Base-by-base conservation (phyloP, 306 rosid species). In the Castanospermum australe region DNA sequence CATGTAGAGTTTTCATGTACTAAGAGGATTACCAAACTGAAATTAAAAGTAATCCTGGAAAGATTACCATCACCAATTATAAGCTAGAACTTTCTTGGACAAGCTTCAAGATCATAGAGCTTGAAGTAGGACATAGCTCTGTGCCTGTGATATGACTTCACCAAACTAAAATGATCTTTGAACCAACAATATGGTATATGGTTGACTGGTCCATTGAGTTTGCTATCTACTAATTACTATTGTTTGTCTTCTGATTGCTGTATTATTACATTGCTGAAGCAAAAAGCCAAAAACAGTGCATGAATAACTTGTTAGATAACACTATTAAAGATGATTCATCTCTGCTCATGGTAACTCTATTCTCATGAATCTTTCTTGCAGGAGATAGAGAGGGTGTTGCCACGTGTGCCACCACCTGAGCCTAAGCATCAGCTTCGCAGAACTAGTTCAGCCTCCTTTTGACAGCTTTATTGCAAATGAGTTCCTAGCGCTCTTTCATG, bases 391-490 rank as follows among this genome's bases (percentile, higher is more conserved):
- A 78, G 32, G 42, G 83, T 21, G 5, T 22, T 87, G 71, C 88
- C 85, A 17, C 65, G 38, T 61, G 80, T 14, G 17, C 90, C 90
- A 7, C 86, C 83, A 15, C 78, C 79, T n/a, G 90, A 87, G 0
- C 73, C 83, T 25, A 84, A 84, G 83, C 83, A 66, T 70, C 83
- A 87, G 79, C 90, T 82, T 76, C 87, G 90, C 68, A 63, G 90
- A 76, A 82, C 90, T 51, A 75, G 88, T 81, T 87, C 88, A 45
- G 81, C 85, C 32, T 70, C 88, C 32, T 70, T 84, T 60, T 87
- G 84, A 86, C 6, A 35, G 28, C 63, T 71, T 64, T 45, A 57
- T 47, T 66, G 80, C 78, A 65, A 79, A 70, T 32, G 66, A 38
- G 33, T 74, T 75, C 17, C 66, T 45, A 44, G 33, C 48, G 8